Percentiles rank a stretch among this genome's conserved stretches.
Conservation (phyloP, 108 stramenopile genomes). For the Ochromonas danica region DNA sequence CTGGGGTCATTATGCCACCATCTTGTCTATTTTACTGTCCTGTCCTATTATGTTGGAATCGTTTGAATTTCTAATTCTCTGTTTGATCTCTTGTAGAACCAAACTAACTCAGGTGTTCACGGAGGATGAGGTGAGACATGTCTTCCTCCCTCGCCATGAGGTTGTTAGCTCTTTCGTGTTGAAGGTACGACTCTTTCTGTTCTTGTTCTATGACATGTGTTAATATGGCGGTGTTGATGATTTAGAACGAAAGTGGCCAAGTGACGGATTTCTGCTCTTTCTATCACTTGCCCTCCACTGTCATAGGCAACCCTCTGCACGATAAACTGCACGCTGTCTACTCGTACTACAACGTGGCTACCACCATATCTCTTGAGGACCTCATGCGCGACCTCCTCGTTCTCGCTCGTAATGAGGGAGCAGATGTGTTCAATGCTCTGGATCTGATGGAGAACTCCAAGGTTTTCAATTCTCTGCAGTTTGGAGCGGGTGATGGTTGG, state of each 20-base stretch:
- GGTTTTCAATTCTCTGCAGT: constrained; percentile 84
- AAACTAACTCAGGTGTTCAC: constrained; percentile 71
- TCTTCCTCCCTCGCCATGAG: constrained; percentile 82
- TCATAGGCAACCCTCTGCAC: constrained; percentile 74
- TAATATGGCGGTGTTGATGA: background rate
- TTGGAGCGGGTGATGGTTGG: constrained; percentile 96
- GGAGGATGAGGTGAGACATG: constrained; percentile 85
- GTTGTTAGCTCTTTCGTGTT: constrained; percentile 89
- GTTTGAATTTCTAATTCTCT: background rate
- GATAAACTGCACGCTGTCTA: constrained; percentile 84
- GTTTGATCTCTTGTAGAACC: constrained; percentile 25
- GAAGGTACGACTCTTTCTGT: constrained; percentile 2
- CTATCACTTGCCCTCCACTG: constrained; percentile 88
- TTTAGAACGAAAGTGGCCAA: constrained; percentile 33
- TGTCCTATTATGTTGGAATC: background rate
- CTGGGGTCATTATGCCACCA: no score
- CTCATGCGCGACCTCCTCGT: constrained; percentile 92
- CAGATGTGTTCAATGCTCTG: constrained; percentile 97
- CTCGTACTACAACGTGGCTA: constrained; percentile 96
- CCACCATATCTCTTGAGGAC: constrained; percentile 68
- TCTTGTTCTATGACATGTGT: background rate
- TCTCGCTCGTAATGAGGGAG: constrained; percentile 68
- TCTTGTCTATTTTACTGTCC: background rate
- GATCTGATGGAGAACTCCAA: constrained; percentile 92
- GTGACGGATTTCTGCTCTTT: constrained; percentile 84